These are phyloP conservation scores for Hypsizygus marmoreus DNA, from an alignment of 768 basidiomycete species.

Conservation along the genomic window DNA sequence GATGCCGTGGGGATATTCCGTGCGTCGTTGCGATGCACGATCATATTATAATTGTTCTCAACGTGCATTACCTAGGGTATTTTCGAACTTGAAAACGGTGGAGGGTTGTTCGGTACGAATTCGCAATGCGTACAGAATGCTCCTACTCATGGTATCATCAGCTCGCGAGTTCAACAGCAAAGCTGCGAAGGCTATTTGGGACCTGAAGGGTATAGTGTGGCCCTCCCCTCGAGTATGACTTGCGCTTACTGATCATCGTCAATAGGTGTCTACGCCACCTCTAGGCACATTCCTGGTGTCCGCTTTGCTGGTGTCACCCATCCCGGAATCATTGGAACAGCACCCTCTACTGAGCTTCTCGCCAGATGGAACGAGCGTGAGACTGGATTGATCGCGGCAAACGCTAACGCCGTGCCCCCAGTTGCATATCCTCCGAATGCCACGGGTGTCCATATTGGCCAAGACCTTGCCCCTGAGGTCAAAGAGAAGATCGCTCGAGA, in stretches of 20 bases:
- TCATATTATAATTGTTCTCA: not conserved
- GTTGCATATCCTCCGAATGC: slow-evolving; percentile 67
- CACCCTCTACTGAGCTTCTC: slow-evolving; percentile 72
- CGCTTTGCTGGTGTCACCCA: slow-evolving; percentile 79
- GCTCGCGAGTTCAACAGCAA: slow-evolving; percentile 68
- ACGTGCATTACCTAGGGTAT: slow-evolving; percentile 52
- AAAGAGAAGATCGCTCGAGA: slow-evolving; percentile 58
- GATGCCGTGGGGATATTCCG: slow-evolving; percentile 84
- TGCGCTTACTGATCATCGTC: not conserved
- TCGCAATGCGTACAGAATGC: too few relatives aligned
- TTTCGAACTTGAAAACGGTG: slow-evolving; percentile 73
- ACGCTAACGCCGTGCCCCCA: slow-evolving; percentile 55
- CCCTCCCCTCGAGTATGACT: not conserved
- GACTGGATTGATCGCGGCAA: slow-evolving; percentile 56
- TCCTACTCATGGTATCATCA: too few relatives aligned
- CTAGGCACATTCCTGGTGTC: slow-evolving; percentile 78
- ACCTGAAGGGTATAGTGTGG: slow-evolving; percentile 56
- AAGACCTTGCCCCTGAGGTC: slow-evolving; percentile 52
- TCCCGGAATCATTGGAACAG: slow-evolving; percentile 76
- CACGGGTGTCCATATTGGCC: slow-evolving; percentile 67
- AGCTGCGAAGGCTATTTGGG: slow-evolving; percentile 83
- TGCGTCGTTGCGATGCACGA: slow-evolving; percentile 24
- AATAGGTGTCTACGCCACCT: slow-evolving; percentile 68
- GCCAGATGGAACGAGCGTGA: slow-evolving; percentile 78
- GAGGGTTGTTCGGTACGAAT: slow-evolving; percentile 72